A percentile compares a stretch with the other conserved stretches of the same genome.
These are phyloP conservation scores for Xanthoparmelia taractica DNA, from an alignment of 495 filamentous ascomycete genomes.

Conservation along the genomic window DNA sequence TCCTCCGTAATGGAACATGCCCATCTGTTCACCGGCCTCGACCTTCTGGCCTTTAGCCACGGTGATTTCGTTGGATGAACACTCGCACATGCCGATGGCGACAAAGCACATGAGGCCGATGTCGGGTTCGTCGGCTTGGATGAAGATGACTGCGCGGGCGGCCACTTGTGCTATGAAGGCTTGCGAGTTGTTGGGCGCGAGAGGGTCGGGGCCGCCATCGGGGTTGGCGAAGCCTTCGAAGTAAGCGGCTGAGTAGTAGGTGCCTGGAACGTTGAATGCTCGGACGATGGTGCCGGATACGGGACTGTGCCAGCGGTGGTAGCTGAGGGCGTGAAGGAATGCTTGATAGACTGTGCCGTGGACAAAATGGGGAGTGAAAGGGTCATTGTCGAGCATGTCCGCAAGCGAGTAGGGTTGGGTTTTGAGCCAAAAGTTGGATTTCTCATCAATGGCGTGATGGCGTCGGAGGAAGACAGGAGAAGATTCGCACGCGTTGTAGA, in stretches of 20 bases:
- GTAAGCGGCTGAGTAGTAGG: constrained; percentile 56
- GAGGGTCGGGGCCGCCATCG: constrained; percentile 33
- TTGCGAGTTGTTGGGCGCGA: constrained; percentile 32
- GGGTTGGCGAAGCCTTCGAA: constrained; percentile 16
- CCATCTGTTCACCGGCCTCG: constrained; percentile 49
- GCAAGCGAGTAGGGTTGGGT: constrained; percentile 55
- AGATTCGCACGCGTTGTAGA: constrained; percentile 56
- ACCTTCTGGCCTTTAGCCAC: constrained; percentile 53
- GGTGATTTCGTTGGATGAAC: constrained; percentile 59
- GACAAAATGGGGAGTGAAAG: constrained; percentile 45
- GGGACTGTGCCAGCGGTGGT: constrained; percentile 65
- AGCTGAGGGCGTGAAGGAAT: constrained; percentile 55
- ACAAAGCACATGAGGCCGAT: constrained; percentile 62
- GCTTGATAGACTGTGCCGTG: constrained; percentile 60
- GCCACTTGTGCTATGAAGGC: constrained; percentile 52
- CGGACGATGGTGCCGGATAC: constrained; percentile 51
- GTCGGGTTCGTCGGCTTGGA: constrained; percentile 56
- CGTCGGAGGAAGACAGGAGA: constrained; percentile 26
- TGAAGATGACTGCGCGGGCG: constrained; percentile 58
- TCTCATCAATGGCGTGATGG: constrained; percentile 28
- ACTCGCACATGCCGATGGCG: constrained; percentile 63
- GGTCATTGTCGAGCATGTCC: constrained; percentile 55
- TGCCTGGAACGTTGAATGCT: constrained; percentile 51
- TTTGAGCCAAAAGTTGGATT: constrained; percentile 62
- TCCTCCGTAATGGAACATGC: constrained; percentile 61